phyloP scores from a whole-genome alignment of 345 rosid genomes.

The Citrus reticulata region DNA sequence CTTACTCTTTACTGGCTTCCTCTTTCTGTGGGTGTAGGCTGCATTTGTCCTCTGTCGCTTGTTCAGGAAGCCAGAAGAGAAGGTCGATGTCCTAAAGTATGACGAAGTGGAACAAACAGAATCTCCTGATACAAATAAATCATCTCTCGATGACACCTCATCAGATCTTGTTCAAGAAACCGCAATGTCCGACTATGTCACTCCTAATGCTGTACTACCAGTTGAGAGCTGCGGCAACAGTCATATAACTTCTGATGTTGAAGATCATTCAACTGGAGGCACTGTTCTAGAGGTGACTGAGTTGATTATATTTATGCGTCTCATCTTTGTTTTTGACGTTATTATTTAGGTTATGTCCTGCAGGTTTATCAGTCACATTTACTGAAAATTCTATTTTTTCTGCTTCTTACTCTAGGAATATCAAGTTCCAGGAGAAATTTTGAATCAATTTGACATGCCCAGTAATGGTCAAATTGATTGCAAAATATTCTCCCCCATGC shows the following conservation, averaged over 20 bases:
- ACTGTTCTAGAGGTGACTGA: constrained; percentile 38
- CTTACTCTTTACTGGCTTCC: neutral
- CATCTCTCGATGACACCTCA: constrained; percentile 57
- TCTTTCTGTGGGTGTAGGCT: constrained; percentile 28
- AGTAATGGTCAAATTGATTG: constrained; percentile 31
- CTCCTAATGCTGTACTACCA: constrained; percentile 24
- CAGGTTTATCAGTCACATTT: too few relatives aligned
- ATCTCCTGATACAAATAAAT: constrained; percentile 51
- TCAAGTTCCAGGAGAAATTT: constrained; percentile 23
- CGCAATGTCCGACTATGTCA: constrained; percentile 16
- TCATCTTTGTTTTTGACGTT: neutral
- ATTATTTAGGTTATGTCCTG: neutral
- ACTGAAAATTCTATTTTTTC: neutral
- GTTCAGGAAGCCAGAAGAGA: constrained; percentile 72
- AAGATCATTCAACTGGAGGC: constrained; percentile 43
- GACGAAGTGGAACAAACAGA: constrained; percentile 50
- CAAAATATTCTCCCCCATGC: constrained; percentile 46
- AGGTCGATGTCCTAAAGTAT: constrained; percentile 31
- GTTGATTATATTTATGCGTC: neutral
- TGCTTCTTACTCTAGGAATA: constrained; percentile 32
- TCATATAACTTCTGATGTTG: constrained; percentile 46
- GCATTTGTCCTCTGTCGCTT: constrained; percentile 82
- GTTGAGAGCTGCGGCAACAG: constrained; percentile 45
- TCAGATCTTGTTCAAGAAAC: constrained; percentile 65
- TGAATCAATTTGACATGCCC: constrained; percentile 25